Conservation (phyloP, 306 rosid genomes). For the Quercus suber region DNA sequence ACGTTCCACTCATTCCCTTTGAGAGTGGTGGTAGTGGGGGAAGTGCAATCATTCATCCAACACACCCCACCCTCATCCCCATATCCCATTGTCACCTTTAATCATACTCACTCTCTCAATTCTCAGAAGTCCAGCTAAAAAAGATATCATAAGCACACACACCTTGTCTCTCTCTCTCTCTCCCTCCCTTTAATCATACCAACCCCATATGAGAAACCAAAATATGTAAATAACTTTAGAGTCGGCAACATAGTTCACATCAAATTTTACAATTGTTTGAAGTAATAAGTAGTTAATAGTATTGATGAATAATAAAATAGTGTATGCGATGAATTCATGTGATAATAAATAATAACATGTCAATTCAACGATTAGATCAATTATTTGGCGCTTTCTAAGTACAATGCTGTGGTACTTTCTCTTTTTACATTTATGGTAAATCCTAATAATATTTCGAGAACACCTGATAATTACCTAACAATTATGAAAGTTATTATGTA, state of each 20-base stretch:
- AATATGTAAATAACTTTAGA: neutral
- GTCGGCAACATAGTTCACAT: no score
- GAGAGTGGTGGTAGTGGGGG: constrained; percentile 32
- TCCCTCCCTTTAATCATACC: neutral
- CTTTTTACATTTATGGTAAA: no score
- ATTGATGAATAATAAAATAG: neutral
- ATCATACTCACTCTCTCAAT: constrained; percentile 44
- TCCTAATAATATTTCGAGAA: no score
- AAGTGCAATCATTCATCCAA: constrained; percentile 67
- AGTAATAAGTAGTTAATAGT: no score
- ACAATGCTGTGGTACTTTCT: accelerated
- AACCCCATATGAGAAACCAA: no score
- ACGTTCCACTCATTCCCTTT: constrained; percentile 33
- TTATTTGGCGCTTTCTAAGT: accelerated
- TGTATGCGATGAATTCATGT: no score
- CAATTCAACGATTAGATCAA: no score
- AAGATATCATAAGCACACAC: constrained; percentile 25
- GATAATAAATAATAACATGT: no score
- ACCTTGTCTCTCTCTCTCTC: constrained; percentile 11
- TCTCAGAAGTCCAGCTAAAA: constrained; percentile 17
- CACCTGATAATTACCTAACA: no score
- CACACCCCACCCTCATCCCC: constrained; percentile 25
- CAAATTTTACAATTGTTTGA: no score
- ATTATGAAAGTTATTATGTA: no score
- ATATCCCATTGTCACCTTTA: constrained; percentile 35